Base-by-base conservation (phyloP, 2,329 filamentous ascomycete species). In the Colletotrichum spaethianum region DNA sequence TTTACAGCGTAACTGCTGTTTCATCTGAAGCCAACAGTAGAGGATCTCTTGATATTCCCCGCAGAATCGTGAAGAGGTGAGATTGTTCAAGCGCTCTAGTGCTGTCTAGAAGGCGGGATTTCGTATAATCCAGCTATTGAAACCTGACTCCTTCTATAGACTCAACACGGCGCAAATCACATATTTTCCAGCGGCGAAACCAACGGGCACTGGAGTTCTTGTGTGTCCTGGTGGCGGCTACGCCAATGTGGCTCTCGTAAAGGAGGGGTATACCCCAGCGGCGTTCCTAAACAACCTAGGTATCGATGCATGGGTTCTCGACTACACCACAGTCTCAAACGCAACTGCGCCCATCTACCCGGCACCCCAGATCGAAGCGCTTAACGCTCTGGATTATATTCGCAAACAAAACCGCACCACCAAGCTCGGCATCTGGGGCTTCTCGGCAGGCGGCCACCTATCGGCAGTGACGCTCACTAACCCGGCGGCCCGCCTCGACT, bases 381-480 rank as follows among this genome's bases (percentile, higher is more conserved):
- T 76, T 6, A 72, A 68, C 14, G 71, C 75, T 2, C 64, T 77
- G 23, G n/a, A 56, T 26, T 60, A 73, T 46, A 75, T 77, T 65
- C 71, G 75, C 46, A 28, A 12, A 18, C 73, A 73, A 65, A 70
- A 72, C 36, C 62, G 69, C 12, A 63, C 69, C 36, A 42, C 50
- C 36, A 77, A 75, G 57, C 75, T 76, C 16, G 75, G 75, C 38
- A 74, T 77, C 57, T 77, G 75, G 75, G 75, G 75, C 18, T 77
- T 74, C 67, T 77, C 75, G 38, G 75, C 75, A 7, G 75, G 75
- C 28, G 75, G 74, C n/a, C 75, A 77, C 61, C 73, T 77, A 16
- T 66, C 75, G 2, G 75, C 75, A n/a, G 62, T 75, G 38, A 77
- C 74, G 4, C 59, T 74, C 14, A 76, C 75, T 28, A 69, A 75